Conservation (phyloP, 2,329 filamentous ascomycete genomes). For the Exophiala oligosperma region DNA sequence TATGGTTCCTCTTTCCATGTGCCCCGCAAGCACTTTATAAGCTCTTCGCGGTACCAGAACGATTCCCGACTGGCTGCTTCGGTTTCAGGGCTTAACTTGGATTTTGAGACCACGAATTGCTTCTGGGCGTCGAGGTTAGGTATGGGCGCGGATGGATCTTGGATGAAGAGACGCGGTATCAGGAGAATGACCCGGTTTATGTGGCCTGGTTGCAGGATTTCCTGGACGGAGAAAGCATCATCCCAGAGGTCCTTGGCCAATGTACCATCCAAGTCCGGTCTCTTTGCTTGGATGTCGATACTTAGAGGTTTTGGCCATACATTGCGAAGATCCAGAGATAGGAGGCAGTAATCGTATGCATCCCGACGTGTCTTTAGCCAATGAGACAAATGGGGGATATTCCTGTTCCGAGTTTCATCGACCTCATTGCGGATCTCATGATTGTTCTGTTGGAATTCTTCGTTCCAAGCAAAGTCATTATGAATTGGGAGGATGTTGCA, state of each 20-base stretch:
- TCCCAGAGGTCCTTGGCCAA: slow-evolving; percentile 7
- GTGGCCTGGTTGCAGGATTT: slow-evolving; percentile 57
- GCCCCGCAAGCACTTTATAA: slow-evolving; percentile 70
- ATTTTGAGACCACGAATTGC: slow-evolving; percentile 87
- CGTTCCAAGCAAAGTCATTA: slow-evolving; percentile 64
- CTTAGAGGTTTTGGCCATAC: slow-evolving; percentile 81
- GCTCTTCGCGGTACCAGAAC: slow-evolving; percentile 87
- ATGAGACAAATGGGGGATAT: slow-evolving; percentile 5
- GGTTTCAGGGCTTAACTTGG: slow-evolving; percentile 73
- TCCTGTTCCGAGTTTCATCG: background rate
- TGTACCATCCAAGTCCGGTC: slow-evolving; percentile 26
- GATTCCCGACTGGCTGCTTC: slow-evolving; percentile 77
- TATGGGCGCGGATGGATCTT: slow-evolving; percentile 74
- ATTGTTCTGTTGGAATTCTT: slow-evolving; percentile 29
- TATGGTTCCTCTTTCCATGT: slow-evolving; percentile 67
- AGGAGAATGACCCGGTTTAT: slow-evolving; percentile 75
- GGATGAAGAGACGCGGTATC: slow-evolving; percentile 71
- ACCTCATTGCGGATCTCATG: slow-evolving; percentile 1
- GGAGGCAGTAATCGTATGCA: slow-evolving; percentile 68
- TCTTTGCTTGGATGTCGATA: slow-evolving; percentile 58
- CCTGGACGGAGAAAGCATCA: slow-evolving; percentile 37
- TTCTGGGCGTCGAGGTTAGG: slow-evolving; percentile 77
- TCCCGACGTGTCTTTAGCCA: slow-evolving; percentile 27
- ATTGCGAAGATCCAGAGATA: slow-evolving; percentile 83
- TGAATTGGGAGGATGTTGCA: slow-evolving; percentile 77